Evolutionary conservation across 2,329 filamentous ascomycete species (phyloP).

Genomic region (Thyridium curvatum): DNA sequence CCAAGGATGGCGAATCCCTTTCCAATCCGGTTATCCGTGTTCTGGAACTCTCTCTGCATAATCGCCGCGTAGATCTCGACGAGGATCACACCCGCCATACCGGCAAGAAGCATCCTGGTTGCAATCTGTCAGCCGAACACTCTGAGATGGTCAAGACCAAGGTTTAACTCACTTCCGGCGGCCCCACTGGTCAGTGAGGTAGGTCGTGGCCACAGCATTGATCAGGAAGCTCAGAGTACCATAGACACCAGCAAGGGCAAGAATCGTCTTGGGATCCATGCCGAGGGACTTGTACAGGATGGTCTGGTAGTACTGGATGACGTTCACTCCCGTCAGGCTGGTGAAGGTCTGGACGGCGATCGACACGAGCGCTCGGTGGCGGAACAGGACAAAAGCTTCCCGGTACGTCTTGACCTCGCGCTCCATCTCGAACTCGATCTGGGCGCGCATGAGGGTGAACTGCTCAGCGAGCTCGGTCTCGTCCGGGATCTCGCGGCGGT

Average conservation of each 20-base stretch:
- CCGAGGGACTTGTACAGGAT: conserved; percentile 49
- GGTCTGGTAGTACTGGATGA: conserved; percentile 35
- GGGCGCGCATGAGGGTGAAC: conserved; percentile 45
- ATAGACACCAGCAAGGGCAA: conserved; percentile 47
- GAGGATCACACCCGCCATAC: conserved; percentile 43
- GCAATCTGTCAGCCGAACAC: neutral
- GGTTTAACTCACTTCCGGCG: conserved; percentile 37
- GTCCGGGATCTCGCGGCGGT: conserved; percentile 34
- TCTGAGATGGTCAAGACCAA: neutral
- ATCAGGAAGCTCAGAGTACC: conserved; percentile 44
- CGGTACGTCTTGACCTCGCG: conserved; percentile 44
- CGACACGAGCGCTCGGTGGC: conserved; percentile 44
- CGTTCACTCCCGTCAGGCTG: conserved; percentile 49
- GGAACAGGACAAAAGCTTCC: conserved; percentile 45
- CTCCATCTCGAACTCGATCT: conserved; percentile 52
- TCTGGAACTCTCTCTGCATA: conserved; percentile 51
- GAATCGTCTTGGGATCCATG: conserved; percentile 40
- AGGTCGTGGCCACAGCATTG: conserved; percentile 45
- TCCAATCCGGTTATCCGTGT: conserved; percentile 45
- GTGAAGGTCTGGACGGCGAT: conserved; percentile 54
- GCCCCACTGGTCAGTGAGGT: conserved; percentile 51
- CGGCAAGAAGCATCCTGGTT: conserved; percentile 46
- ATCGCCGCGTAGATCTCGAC: conserved; percentile 53
- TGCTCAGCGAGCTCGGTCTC: conserved; percentile 35
- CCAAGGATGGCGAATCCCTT: conserved; percentile 55